A percentile compares a stretch with the other conserved stretches of the same genome.
Evolutionary conservation across 306 rosid species (phyloP).

Genomic region (Heteromeles arbutifolia): DNA sequence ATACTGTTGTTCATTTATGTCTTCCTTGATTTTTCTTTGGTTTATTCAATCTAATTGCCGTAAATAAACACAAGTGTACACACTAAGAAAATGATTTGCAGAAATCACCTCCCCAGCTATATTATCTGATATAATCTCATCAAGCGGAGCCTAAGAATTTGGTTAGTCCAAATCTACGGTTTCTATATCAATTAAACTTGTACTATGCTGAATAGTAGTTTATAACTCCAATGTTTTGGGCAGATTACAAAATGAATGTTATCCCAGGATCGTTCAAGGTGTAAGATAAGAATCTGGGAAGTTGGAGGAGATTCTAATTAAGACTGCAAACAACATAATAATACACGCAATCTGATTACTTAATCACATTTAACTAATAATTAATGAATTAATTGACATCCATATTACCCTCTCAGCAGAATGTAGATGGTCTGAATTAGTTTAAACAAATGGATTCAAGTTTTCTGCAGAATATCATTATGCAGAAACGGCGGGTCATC

Average conservation of each 20-base stretch:
- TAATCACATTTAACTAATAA: background rate
- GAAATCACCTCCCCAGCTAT: too few relatives aligned
- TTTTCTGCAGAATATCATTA: conserved; percentile 1
- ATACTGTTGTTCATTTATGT: too few relatives aligned
- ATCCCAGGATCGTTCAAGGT: background rate
- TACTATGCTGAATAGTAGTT: background rate
- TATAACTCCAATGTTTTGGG: background rate
- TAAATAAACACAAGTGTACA: too few relatives aligned
- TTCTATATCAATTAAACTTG: background rate
- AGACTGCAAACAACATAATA: background rate
- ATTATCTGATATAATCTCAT: background rate
- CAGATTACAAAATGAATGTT: background rate
- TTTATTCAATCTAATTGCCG: too few relatives aligned
- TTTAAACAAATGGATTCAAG: background rate
- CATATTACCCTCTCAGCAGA: background rate
- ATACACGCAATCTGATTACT: background rate
- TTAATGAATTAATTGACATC: background rate
- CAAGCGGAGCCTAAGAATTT: background rate
- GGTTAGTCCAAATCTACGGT: background rate
- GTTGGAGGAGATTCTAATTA: background rate
- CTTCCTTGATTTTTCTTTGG: too few relatives aligned
- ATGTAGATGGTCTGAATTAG: background rate
- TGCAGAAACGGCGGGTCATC: conserved; percentile 2
- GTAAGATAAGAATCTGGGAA: too few relatives aligned
- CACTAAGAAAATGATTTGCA: too few relatives aligned